A percentile compares a stretch with the other conserved stretches of the same genome.
Conservation (phyloP, 2,329 filamentous ascomycete genomes). For the Diaporthe citrichinensis region DNA sequence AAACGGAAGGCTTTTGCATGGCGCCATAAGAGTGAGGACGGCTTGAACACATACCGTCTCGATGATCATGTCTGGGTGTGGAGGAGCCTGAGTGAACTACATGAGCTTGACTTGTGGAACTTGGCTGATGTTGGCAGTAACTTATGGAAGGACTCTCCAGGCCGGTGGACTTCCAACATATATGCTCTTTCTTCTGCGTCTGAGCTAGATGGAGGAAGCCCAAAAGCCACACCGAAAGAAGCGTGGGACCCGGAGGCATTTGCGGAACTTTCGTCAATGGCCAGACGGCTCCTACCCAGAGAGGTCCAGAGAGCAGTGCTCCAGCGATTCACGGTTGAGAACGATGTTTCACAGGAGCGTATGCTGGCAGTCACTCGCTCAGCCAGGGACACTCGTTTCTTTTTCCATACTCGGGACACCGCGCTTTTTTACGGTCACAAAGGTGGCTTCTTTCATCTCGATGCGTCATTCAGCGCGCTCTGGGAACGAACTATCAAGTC, state of each 20-base stretch:
- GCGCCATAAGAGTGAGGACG: slow-evolving; percentile 34
- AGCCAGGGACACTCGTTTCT: slow-evolving; percentile 39
- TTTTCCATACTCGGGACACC: slow-evolving; percentile 43
- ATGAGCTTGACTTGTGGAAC: neutral
- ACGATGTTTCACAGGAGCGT: slow-evolving; percentile 35
- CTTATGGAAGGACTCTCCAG: neutral
- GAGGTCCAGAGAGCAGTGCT: slow-evolving; percentile 38
- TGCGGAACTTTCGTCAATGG: neutral
- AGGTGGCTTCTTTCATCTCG: slow-evolving; percentile 7
- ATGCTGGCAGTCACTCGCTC: slow-evolving; percentile 44
- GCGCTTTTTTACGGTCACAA: slow-evolving; percentile 37
- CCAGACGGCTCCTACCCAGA: neutral
- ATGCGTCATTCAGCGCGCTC: slow-evolving; percentile 12
- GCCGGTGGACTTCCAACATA: neutral
- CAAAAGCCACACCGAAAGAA: too few species aligned
- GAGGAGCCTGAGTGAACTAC: slow-evolving; percentile 36
- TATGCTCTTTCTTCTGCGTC: neutral
- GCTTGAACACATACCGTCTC: slow-evolving; percentile 35
- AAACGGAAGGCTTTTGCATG: slow-evolving; percentile 23
- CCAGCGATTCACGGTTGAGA: slow-evolving; percentile 39
- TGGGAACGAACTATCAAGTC: slow-evolving; percentile 41
- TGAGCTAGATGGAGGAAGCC: neutral
- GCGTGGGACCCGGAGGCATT: too few species aligned
- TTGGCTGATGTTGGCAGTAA: neutral
- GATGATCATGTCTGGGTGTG: slow-evolving; percentile 44